Conservation (phyloP, 2,329 filamentous ascomycete species). For the Clarireedia monteithiana region DNA sequence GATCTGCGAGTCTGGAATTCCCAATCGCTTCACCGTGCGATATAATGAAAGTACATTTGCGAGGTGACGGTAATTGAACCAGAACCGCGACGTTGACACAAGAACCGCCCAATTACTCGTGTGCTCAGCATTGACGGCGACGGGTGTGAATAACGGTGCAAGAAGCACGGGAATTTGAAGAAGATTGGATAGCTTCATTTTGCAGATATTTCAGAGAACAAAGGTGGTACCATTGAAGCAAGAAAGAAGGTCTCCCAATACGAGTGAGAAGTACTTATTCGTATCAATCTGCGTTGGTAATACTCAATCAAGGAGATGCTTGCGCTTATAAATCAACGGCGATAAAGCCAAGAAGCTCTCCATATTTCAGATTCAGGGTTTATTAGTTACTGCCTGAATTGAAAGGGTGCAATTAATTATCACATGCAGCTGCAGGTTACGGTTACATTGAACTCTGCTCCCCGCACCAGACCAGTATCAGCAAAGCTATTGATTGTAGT, state of each 20-base stretch:
- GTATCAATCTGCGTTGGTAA: too few species aligned
- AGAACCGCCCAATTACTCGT: conserved; percentile 99
- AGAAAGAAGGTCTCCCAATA: too few species aligned
- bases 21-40: conserved; percentile 93
- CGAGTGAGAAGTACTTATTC: too few species aligned
- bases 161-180: conserved; percentile 37
- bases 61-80: conserved; percentile 99
- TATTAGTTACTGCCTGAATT: neutral
- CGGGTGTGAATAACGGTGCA: conserved; percentile 38
- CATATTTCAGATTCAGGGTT: too few species aligned
- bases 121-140: conserved; percentile 54
- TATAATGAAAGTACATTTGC: conserved; percentile 97
- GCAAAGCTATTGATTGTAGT: neutral
- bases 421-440: neutral
- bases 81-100: conserved; percentile 97
- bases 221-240: too few species aligned
- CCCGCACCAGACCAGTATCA: neutral
- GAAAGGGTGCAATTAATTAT: neutral
- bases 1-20: conserved; percentile 97
- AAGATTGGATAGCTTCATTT: conserved; percentile 44
- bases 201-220: neutral
- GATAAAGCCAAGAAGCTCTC: too few species aligned
- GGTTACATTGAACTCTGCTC: neutral
- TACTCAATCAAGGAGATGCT: too few species aligned
- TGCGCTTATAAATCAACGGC: neutral